Percentiles rank a stretch among this genome's conserved stretches.
These are phyloP conservation scores for Marvania coccoides DNA, from an alignment of 139 green algal genomes.

Conservation along the genomic window DNA sequence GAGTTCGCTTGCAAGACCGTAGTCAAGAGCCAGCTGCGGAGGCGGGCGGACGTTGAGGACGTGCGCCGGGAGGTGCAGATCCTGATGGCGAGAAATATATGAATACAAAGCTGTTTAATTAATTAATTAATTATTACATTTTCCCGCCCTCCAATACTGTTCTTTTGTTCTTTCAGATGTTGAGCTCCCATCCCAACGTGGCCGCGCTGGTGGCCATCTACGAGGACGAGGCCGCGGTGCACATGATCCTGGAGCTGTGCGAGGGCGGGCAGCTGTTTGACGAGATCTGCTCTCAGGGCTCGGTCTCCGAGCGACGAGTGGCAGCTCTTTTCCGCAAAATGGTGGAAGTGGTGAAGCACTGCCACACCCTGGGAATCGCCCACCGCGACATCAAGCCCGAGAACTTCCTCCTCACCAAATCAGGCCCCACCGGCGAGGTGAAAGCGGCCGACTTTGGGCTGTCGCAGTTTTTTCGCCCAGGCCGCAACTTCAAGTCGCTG, in stretches of 20 bases:
- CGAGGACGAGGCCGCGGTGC: slow-evolving; percentile 30
- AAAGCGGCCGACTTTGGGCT: slow-evolving; percentile 76
- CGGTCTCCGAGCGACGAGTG: slow-evolving; percentile 23
- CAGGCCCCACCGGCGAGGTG: slow-evolving; percentile 14
- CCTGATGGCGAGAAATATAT: too few species aligned
- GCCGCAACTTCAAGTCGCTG: slow-evolving; percentile 24
- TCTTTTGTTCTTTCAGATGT: slow-evolving; percentile 5
- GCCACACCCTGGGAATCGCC: slow-evolving; percentile 31
- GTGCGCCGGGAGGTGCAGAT: slow-evolving; percentile 62
- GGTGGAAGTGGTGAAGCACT: slow-evolving; percentile 27
- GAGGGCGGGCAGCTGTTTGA: slow-evolving; percentile 42
- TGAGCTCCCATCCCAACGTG: slow-evolving; percentile 33
- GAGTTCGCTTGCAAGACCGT: slow-evolving; percentile 22
- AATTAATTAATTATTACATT: background rate
- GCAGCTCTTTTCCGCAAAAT: slow-evolving; percentile 25
- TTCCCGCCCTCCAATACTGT: slow-evolving; percentile 15
- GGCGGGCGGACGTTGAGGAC: slow-evolving; percentile 74
- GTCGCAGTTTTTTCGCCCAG: slow-evolving; percentile 54
- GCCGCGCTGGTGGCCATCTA: slow-evolving; percentile 28
- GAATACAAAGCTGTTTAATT: background rate
- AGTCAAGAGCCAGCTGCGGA: slow-evolving; percentile 45
- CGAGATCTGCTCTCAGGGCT: slow-evolving; percentile 6
- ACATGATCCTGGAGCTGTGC: slow-evolving; percentile 44
- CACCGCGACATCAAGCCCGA: slow-evolving; percentile 69
- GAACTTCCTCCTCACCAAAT: slow-evolving; percentile 66